These are phyloP conservation scores for Shiraia bambusicola DNA, from an alignment of 2,329 filamentous ascomycete species.

Conservation along the genomic window DNA sequence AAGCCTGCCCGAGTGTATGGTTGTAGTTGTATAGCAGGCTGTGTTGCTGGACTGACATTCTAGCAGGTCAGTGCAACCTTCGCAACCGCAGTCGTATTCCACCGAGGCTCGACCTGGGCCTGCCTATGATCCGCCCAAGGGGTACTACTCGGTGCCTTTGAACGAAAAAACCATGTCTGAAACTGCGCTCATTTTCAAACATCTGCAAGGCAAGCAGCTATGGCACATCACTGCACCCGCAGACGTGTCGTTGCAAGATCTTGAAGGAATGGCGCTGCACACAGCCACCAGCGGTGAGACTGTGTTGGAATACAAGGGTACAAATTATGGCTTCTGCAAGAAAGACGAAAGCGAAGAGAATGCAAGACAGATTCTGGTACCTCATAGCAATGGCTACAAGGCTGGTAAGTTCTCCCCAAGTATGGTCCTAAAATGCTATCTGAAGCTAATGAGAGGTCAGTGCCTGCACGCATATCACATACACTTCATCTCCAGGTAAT, in stretches of 20 bases:
- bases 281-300: conserved; percentile 55
- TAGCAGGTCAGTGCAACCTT: conserved; percentile 9
- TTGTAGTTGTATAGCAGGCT: background rate
- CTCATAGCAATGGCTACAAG: conserved; percentile 58
- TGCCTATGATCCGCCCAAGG: conserved; percentile 43
- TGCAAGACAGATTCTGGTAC: conserved; percentile 63
- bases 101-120: conserved; percentile 40
- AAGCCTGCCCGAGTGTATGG: conserved; percentile 20
- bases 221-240: conserved; percentile 79
- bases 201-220: conserved; percentile 69
- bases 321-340: conserved; percentile 62
- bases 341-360: conserved; percentile 54
- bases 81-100: conserved; percentile 26
- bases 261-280: conserved; percentile 66
- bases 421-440: background rate
- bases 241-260: conserved; percentile 65
- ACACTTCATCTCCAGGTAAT: conserved; percentile 67
- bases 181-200: conserved; percentile 55
- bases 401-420: conserved; percentile 49
- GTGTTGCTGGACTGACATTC: background rate
- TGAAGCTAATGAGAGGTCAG: conserved; percentile 10
- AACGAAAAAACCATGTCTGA: conserved; percentile 43
- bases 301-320: conserved; percentile 63
- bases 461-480: conserved; percentile 51
- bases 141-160: conserved; percentile 54